These are phyloP conservation scores for Colletotrichum agaves DNA, from an alignment of 2,329 filamentous ascomycete species.

Conservation along the genomic window DNA sequence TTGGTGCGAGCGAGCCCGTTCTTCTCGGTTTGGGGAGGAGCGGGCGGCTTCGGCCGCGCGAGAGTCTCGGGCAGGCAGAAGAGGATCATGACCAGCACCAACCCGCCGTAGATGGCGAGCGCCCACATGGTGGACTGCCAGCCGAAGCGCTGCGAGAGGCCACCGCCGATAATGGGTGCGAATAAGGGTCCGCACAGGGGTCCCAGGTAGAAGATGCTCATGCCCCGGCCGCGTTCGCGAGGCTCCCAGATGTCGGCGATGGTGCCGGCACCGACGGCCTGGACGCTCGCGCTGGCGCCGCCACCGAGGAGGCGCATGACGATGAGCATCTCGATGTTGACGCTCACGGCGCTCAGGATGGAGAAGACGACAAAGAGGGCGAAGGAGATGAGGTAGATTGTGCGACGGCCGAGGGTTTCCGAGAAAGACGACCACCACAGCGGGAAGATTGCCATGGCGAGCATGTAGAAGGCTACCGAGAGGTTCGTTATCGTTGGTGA, in stretches of 20 bases:
- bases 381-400: constrained; percentile 84
- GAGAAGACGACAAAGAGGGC: constrained; percentile 77
- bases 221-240: constrained; percentile 78
- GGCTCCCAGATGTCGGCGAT: constrained; percentile 85
- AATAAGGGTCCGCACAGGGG: constrained; percentile 80
- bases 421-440: constrained; percentile 90
- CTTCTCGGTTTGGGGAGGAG: constrained; percentile 23
- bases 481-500: constrained; percentile 77
- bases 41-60: constrained; percentile 45
- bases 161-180: constrained; percentile 78
- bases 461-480: constrained; percentile 83
- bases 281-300: constrained; percentile 82
- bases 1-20: constrained; percentile 60
- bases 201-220: constrained; percentile 85
- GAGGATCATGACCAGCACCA: constrained; percentile 65
- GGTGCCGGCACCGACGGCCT: constrained; percentile 85
- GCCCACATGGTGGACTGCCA: constrained; percentile 87
- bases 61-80: constrained; percentile 75
- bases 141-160: constrained; percentile 72
- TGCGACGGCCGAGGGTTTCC: constrained; percentile 76
- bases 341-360: constrained; percentile 74
- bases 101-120: constrained; percentile 74
- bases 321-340: constrained; percentile 79
- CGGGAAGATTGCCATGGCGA: constrained; percentile 84
- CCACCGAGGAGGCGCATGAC: constrained; percentile 79